Conservation (phyloP, 345 rosid genomes). For the Aquilaria malaccensis region DNA sequence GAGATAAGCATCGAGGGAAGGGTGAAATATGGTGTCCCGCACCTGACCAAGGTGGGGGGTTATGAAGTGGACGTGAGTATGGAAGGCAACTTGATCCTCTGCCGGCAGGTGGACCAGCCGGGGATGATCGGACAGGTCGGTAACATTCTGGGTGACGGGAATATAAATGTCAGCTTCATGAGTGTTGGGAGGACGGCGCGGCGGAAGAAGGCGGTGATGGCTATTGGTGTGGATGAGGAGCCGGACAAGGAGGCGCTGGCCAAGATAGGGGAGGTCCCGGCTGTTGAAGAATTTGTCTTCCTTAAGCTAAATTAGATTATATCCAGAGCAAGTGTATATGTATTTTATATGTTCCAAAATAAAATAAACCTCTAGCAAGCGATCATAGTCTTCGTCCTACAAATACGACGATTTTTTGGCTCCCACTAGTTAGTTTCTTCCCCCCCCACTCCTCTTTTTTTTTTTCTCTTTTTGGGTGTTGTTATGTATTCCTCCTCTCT, state of each 20-base stretch:
- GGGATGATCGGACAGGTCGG: conserved; percentile 86
- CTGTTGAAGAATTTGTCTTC: conserved; percentile 77
- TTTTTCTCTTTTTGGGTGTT: no score
- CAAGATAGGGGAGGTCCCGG: conserved; percentile 50
- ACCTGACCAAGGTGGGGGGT: conserved; percentile 52
- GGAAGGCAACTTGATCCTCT: conserved; percentile 70
- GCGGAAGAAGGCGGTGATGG: conserved; percentile 72
- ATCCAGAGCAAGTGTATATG: no score
- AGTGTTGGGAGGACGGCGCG: conserved; percentile 64
- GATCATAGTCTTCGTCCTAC: no score
- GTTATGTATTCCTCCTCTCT: no score
- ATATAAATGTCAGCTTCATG: conserved; percentile 81
- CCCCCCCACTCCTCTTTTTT: no score
- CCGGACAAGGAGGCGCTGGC: conserved; percentile 48
- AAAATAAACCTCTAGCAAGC: no score
- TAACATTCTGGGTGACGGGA: conserved; percentile 58
- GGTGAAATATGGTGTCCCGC: conserved; percentile 63
- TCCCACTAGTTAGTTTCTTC: no score
- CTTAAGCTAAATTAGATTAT: conserved; percentile 25
- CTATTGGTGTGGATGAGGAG: conserved; percentile 83
- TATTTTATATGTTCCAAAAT: no score
- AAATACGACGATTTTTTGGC: no score
- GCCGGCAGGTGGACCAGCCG: conserved; percentile 79
- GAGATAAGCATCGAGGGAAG: conserved; percentile 66
- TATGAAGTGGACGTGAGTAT: conserved; percentile 69